These are phyloP conservation scores for Helicocarpus griseus DNA, from an alignment of 2,329 filamentous ascomycete species.

Conservation along the genomic window DNA sequence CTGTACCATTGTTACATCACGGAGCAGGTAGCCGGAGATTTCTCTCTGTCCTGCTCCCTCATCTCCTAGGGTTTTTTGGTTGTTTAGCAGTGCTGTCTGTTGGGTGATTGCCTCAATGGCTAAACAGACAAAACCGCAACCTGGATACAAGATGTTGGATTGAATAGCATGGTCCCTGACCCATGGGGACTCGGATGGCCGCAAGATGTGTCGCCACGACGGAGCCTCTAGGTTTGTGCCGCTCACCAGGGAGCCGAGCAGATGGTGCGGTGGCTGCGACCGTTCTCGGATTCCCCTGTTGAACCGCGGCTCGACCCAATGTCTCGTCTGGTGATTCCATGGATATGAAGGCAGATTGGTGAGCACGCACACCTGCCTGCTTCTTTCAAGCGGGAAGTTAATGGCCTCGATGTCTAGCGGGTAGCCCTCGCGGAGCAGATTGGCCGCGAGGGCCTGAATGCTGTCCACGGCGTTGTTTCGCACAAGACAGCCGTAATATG, in stretches of 20 bases:
- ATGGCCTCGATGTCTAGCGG: slow-evolving; percentile 5
- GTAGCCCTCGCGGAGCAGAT: slow-evolving; percentile 7
- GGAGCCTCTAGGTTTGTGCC: slow-evolving; percentile 21
- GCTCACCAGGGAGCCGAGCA: slow-evolving; percentile 19
- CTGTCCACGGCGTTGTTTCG: too few relatives aligned
- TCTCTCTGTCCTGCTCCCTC: too few relatives aligned
- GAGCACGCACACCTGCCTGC: slow-evolving; percentile 1
- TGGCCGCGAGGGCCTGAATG: slow-evolving; percentile 1
- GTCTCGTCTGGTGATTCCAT: slow-evolving; percentile 11
- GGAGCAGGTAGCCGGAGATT: too few relatives aligned
- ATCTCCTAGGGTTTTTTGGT: too few relatives aligned
- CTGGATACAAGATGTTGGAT: neutral
- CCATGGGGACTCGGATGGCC: slow-evolving; percentile 25
- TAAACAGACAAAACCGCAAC: too few relatives aligned
- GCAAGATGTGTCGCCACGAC: slow-evolving; percentile 25
- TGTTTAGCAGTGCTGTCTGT: too few relatives aligned
- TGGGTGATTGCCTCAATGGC: too few relatives aligned
- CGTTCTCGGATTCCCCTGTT: slow-evolving; percentile 5
- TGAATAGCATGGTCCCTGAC: slow-evolving; percentile 25
- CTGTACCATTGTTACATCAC: too few relatives aligned
- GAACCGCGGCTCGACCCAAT: slow-evolving; percentile 10
- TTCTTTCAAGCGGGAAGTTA: neutral
- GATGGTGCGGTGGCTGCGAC: slow-evolving; percentile 13
- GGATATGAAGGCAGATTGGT: slow-evolving; percentile 11
- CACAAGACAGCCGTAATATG: too few relatives aligned